Base-by-base conservation (phyloP, 139 green algal genomes). In the Tetradesmus lagerheimii region DNA sequence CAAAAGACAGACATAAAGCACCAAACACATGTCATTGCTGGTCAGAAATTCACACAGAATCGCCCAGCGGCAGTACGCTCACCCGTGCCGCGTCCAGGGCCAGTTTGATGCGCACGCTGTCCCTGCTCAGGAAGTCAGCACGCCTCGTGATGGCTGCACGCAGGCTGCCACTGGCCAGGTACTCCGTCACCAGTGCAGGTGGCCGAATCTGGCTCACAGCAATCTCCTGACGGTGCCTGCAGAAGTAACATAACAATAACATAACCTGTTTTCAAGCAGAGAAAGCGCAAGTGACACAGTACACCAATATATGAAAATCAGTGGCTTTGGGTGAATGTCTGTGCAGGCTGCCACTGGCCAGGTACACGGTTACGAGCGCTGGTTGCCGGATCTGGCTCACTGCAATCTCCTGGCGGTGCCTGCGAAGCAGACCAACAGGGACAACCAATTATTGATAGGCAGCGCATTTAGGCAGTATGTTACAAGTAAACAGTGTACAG, bases 101-200 rank as follows among this genome's bases (percentile, higher is more conserved):
- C 80, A 94, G 84, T 71, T 94, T 94, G 75, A 94, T 89, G 0
- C 89, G 62, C 29, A 93, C 83, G 66, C 89, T 76, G 38, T 92
- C 85, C 29, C 50, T 87, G 50, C 67, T 87, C 43, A 94, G 64
- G 31, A 93, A 92, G 66, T 92, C 91, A 6, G 93, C 92, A 37
- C 89, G 87, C 27, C 95, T 89, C 8, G 85, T 80, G 43, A 97
- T 93, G 4, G 94, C 96, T 3, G 86, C 85, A 47, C 94, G 93
- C 67, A 97, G 92, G 82, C 86, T 93, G 83, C 95, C 95, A 27
- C 91, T 92, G 0, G 83, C 90, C 91, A 97, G 95, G 93, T 93
- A 97, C 91, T 97, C 95, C 6, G 92, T 92, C 25, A 97, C 95
- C 57, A 97, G 93, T 20, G 95, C 95, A 1, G 95, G 95, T 9